Percentiles rank a stretch among this genome's conserved stretches.
These are phyloP conservation scores for Stipa capillata DNA, from an alignment of 176 grass and related monocot genomes.

Conservation along the genomic window DNA sequence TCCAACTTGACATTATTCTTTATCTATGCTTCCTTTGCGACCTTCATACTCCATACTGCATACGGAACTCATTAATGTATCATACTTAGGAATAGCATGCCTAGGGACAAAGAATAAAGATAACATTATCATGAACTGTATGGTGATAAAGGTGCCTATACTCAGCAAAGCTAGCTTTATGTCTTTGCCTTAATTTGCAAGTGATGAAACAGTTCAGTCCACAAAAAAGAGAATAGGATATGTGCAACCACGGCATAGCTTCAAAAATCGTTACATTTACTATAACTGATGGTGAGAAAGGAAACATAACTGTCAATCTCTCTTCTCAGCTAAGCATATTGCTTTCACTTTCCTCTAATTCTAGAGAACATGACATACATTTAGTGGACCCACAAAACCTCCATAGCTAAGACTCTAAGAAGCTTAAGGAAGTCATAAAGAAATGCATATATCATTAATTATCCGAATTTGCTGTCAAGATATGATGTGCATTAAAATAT, in stretches of 20 bases:
- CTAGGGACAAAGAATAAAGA: not conserved
- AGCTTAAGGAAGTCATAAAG: not conserved
- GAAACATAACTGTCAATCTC: not conserved
- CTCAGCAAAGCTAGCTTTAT: not conserved
- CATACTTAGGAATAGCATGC: no score
- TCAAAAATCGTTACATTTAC: not conserved
- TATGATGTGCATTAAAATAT: not conserved
- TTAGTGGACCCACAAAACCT: not conserved
- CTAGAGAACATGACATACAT: slow-evolving; percentile 7
- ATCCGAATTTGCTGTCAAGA: not conserved
- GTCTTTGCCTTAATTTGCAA: not conserved
- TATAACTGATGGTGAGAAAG: not conserved
- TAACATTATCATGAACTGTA: not conserved
- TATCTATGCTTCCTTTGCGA: not conserved
- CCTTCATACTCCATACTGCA: not conserved
- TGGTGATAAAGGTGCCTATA: not conserved
- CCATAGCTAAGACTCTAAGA: not conserved
- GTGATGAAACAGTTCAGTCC: not conserved
- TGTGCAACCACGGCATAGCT: not conserved
- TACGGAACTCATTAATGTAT: no score
- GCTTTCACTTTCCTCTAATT: slow-evolving; percentile 20
- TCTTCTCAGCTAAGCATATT: no score
- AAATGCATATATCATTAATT: not conserved
- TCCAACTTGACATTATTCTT: not conserved
- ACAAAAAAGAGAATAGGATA: not conserved